These are phyloP conservation scores for Noccaea caerulescens DNA, from an alignment of 345 rosid genomes.

Conservation along the genomic window DNA sequence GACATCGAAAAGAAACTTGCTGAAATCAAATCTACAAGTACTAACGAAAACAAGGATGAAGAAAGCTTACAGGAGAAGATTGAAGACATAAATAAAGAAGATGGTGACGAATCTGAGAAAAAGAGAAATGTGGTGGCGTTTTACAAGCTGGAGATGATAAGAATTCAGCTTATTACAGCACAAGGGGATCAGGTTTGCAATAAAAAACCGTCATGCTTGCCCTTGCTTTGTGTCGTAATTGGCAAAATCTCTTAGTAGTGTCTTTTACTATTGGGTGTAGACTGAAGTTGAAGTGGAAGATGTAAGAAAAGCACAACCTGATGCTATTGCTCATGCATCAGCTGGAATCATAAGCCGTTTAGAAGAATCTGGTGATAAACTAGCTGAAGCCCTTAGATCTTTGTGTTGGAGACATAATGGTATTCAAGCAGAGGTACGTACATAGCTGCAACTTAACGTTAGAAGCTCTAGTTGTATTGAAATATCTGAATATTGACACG, in stretches of 20 bases:
- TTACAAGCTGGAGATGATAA: constrained; percentile 85
- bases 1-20: constrained; percentile 67
- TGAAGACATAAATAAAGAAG: constrained; percentile 49
- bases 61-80: constrained; percentile 45
- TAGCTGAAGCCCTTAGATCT: constrained; percentile 68
- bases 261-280: constrained; percentile 48
- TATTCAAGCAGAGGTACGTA: constrained; percentile 82
- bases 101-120: constrained; percentile 51
- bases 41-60: constrained; percentile 45
- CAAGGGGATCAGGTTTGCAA: constrained; percentile 73
- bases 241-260: constrained; percentile 11
- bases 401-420: constrained; percentile 83
- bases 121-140: constrained; percentile 54
- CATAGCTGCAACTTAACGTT: constrained; percentile 4
- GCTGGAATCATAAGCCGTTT: constrained; percentile 67
- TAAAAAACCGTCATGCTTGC: not conserved
- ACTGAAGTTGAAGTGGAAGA: constrained; percentile 78
- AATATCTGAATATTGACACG: not conserved
- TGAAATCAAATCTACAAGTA: constrained; percentile 40
- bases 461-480: constrained; percentile 3
- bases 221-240: no score
- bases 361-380: constrained; percentile 71
- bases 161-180: constrained; percentile 77
- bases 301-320: constrained; percentile 73
- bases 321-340: constrained; percentile 74